Conservation (phyloP, 192 early-diverging fungal species). For the Linnemannia elongata region DNA sequence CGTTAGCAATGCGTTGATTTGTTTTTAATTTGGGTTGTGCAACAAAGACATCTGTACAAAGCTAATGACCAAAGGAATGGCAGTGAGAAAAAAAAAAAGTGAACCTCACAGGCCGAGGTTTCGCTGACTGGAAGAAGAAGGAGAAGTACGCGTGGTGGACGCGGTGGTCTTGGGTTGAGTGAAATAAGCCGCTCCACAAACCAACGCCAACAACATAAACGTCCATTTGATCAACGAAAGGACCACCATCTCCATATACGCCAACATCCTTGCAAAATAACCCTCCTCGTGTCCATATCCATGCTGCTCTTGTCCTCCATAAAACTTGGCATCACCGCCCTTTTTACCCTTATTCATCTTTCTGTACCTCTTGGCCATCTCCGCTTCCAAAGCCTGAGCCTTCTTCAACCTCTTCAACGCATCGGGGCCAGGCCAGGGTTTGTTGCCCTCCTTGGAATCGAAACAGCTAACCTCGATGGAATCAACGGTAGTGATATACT, state of each 20-base stretch:
- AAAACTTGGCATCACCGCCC: not conserved
- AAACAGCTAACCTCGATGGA: slow-evolving; percentile 49
- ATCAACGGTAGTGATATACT: slow-evolving; percentile 52
- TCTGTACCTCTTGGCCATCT: not conserved
- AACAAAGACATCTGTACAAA: not conserved
- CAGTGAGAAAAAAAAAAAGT: not conserved
- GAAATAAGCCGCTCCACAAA: slow-evolving; percentile 47
- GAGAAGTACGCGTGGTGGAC: not conserved
- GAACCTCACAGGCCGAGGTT: not conserved
- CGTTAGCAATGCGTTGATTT: too few species aligned
- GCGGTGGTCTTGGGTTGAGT: slow-evolving; percentile 32
- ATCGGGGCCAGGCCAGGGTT: slow-evolving; percentile 48
- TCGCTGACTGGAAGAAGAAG: not conserved
- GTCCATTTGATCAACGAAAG: slow-evolving; percentile 48
- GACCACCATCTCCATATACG: slow-evolving; percentile 20
- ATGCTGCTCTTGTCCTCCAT: not conserved
- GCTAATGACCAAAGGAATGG: not conserved
- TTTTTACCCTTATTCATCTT: slow-evolving; percentile 16
- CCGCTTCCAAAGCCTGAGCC: slow-evolving; percentile 1
- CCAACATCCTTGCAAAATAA: not conserved
- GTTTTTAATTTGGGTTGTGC: too few species aligned
- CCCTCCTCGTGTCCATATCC: not conserved
- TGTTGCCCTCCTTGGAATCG: slow-evolving; percentile 36
- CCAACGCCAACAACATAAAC: slow-evolving; percentile 27
- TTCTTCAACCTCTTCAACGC: slow-evolving; percentile 29